phyloP scores from a whole-genome alignment of 768 basidiomycete species.

The Chalciporus piperatus region DNA sequence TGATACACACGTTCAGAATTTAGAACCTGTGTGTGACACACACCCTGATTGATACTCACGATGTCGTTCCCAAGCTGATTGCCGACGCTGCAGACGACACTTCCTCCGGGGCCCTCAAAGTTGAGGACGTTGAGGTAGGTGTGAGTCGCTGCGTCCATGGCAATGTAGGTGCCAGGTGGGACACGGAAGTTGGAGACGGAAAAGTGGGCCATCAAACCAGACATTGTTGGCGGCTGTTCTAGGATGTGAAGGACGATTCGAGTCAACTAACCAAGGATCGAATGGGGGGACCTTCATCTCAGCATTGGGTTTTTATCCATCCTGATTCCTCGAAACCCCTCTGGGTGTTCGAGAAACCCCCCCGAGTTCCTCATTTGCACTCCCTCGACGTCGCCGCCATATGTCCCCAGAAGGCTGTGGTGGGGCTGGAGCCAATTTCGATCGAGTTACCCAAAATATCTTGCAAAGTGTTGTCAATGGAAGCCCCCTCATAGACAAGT shows the following conservation, averaged over 20 bases:
- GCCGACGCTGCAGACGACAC: constrained; percentile 8
- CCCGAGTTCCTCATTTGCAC: too few relatives aligned
- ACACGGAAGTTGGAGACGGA: constrained; percentile 2
- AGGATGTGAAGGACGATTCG: background rate
- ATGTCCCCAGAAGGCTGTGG: too few relatives aligned
- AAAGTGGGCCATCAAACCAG: background rate
- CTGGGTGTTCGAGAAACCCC: too few relatives aligned
- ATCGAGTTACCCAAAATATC: too few relatives aligned
- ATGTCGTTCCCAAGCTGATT: constrained; percentile 8
- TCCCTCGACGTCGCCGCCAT: too few relatives aligned
- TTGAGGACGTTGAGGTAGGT: constrained; percentile 8
- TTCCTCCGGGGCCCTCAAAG: background rate
- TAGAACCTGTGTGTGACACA: too few relatives aligned
- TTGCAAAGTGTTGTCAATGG: too few relatives aligned
- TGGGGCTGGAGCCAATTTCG: too few relatives aligned
- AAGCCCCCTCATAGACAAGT: too few relatives aligned
- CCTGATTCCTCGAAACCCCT: background rate
- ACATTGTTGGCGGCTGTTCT: too few relatives aligned
- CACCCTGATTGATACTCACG: background rate
- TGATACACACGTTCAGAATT: too few relatives aligned
- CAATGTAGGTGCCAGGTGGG: constrained; percentile 7
- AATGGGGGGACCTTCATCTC: background rate
- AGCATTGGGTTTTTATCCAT: background rate
- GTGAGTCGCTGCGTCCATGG: constrained; percentile 9
- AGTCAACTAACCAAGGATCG: background rate